Conservation (phyloP, 139 green algal genomes). For the Picochlorum sp. region DNA sequence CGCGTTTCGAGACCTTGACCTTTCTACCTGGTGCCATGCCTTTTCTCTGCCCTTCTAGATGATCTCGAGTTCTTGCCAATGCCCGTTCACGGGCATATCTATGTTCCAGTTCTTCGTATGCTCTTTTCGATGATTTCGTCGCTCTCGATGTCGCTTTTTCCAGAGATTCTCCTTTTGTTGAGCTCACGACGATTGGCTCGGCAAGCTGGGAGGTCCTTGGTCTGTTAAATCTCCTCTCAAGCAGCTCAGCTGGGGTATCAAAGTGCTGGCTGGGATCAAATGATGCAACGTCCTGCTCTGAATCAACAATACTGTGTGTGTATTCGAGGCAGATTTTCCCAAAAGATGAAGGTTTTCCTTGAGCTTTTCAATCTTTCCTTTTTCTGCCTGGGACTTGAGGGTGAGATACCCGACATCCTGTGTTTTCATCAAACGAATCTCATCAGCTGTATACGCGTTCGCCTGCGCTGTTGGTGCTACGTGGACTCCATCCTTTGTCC, state of each 20-base stretch:
- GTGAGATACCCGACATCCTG: conserved; percentile 81
- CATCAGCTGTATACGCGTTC: conserved; percentile 86
- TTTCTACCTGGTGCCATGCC: too few relatives aligned
- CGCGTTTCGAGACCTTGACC: too few relatives aligned
- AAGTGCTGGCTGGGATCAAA: conserved; percentile 69
- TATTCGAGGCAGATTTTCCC: conserved; percentile 35
- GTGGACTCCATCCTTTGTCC: conserved; percentile 79
- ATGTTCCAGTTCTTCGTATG: conserved; percentile 78
- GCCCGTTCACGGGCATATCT: conserved; percentile 49
- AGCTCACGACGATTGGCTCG: conserved; percentile 12
- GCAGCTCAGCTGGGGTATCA: conserved; percentile 64
- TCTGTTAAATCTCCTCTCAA: conserved; percentile 71
- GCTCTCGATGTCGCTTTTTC: conserved; percentile 9
- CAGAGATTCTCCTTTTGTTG: neutral
- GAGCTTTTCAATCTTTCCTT: conserved; percentile 73
- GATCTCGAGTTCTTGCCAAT: too few relatives aligned
- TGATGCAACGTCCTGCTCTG: conserved; percentile 9
- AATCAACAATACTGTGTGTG: conserved; percentile 75
- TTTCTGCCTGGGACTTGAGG: conserved; percentile 64
- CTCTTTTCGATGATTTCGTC: conserved; percentile 27
- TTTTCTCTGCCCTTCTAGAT: too few relatives aligned
- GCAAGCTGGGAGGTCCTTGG: conserved; percentile 36
- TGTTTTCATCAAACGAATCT: conserved; percentile 89
- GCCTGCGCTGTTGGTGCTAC: conserved; percentile 37
- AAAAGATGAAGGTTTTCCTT: conserved; percentile 74